phyloP scores from a whole-genome alignment of 2,329 filamentous ascomycete genomes.

The Sarocladiaceae sp. region DNA sequence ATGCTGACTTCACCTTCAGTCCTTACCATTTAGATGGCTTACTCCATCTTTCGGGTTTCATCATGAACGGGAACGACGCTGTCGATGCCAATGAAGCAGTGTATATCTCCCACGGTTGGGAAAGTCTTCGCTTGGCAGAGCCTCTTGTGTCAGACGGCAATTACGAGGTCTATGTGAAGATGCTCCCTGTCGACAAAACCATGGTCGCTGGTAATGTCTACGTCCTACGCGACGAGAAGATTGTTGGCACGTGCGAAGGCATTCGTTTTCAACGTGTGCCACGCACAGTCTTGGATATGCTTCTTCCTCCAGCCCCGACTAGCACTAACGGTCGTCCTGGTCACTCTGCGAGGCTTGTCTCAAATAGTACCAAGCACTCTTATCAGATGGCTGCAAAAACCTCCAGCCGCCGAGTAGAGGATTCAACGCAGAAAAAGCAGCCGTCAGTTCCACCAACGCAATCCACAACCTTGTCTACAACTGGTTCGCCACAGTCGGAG shows the following conservation, averaged over 20 bases:
- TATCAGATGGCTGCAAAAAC: too few relatives aligned
- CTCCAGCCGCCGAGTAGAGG: too few relatives aligned
- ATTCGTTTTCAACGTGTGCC: background rate
- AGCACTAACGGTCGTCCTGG: background rate
- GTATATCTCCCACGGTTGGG: constrained; percentile 50
- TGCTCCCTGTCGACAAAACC: background rate
- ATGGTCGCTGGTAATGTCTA: too few relatives aligned
- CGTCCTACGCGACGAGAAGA: too few relatives aligned
- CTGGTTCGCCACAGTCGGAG: too few relatives aligned
- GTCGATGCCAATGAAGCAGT: constrained; percentile 52
- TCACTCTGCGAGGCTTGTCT: background rate
- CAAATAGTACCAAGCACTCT: background rate
- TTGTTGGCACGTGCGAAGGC: background rate
- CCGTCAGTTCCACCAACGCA: background rate
- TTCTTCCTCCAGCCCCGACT: background rate
- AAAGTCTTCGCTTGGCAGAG: constrained; percentile 43
- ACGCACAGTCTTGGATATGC: background rate
- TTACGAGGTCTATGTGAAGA: background rate
- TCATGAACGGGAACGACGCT: constrained; percentile 52
- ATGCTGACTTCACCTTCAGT: background rate
- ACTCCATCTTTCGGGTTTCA: constrained; percentile 54
- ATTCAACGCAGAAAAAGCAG: too few relatives aligned
- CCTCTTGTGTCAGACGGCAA: background rate
- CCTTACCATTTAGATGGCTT: constrained; percentile 55
- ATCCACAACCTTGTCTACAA: too few relatives aligned